A percentile compares a stretch with the other conserved stretches of the same genome.
Evolutionary conservation across 768 basidiomycete genomes (phyloP).

Genomic region (Kwoniella sp.): DNA sequence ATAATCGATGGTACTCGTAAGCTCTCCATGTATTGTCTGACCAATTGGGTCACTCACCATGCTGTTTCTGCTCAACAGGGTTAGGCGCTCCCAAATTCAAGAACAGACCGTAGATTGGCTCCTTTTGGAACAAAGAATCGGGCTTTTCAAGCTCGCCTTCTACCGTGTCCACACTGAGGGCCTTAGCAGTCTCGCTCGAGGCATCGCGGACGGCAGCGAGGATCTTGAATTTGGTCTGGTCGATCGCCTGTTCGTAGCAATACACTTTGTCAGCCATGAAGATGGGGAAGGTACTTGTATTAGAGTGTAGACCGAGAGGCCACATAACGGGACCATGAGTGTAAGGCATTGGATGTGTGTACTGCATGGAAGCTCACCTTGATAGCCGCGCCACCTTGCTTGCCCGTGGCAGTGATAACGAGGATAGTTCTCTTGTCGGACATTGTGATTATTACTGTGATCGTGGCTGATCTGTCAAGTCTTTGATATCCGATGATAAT

Average conservation of each 20-base stretch:
- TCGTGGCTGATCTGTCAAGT: slow-evolving; percentile 25
- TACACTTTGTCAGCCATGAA: no score
- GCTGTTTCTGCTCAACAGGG: slow-evolving; percentile 5
- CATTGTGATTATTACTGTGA: slow-evolving; percentile 6
- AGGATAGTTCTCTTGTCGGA: slow-evolving; percentile 24
- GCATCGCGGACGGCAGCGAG: slow-evolving; percentile 25
- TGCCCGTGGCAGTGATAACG: slow-evolving; percentile 26
- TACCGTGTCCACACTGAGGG: slow-evolving; percentile 22
- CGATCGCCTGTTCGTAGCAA: slow-evolving; percentile 13
- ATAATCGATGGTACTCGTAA: background rate
- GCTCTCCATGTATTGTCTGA: background rate
- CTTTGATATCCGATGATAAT: no score
- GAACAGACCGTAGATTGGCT: slow-evolving; percentile 27
- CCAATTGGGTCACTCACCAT: slow-evolving; percentile 6
- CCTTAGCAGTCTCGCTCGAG: slow-evolving; percentile 12
- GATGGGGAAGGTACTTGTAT: no score
- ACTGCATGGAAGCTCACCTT: no score
- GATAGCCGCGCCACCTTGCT: slow-evolving; percentile 23
- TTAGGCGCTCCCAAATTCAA: slow-evolving; percentile 1
- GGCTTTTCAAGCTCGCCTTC: slow-evolving; percentile 20
- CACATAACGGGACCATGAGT: no score
- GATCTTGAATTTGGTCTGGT: slow-evolving; percentile 16
- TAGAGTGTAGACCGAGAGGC: no score
- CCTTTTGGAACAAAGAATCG: slow-evolving; percentile 18
- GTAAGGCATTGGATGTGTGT: no score